Base-by-base conservation (phyloP, 352 stramenopile species). In the Phytophthora foliorum region DNA sequence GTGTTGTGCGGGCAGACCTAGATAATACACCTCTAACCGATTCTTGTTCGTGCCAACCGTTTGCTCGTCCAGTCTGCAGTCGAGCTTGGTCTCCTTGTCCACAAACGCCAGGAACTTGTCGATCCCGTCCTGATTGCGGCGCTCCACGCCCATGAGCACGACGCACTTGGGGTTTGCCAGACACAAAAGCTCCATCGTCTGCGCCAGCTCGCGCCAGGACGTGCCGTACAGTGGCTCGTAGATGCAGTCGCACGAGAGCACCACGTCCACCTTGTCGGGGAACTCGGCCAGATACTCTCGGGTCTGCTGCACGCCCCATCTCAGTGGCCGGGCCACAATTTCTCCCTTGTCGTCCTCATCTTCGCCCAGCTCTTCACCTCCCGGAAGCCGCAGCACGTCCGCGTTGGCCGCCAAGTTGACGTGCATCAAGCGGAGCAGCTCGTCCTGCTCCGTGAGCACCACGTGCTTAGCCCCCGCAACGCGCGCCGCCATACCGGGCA, bases 171-270 rank as follows among this genome's bases (percentile, higher is more conserved):
- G 76, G 70, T 90, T 89, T 6, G 74, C 61, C 5, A 73, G 14
- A 53, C 88, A 93, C 17, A 97, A 36, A 9, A 86, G 72, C 62
- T 96, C 84, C 80, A 98, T 97, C 2, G 89, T 93, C 68, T 97
- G 82, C 19, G 91, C 92, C 31, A 98, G 67, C 14, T 77, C 75
- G 45, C 88, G 76, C 93, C 93, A 98, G 14, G 87, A 95, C 57
- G 92, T 81, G 56, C 95, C 95, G 71, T 99, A 99, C 24, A 98
- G 78, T 42, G 93, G 93, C 75, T 98, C 89, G 75, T 98, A 99
- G 51, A 98, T 92, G 79, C 94, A 98, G 77, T 98, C 95, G 67
- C 94, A 99, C 52, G 95, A 97, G 6, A 99, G 72, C 49, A 98
- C 90, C 39, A 98, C 77, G 57, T 98, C 93, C 69, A 98, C 91